phyloP scores from a whole-genome alignment of 1,139 yeast genomes.

The Sugiyamaella japonica region DNA sequence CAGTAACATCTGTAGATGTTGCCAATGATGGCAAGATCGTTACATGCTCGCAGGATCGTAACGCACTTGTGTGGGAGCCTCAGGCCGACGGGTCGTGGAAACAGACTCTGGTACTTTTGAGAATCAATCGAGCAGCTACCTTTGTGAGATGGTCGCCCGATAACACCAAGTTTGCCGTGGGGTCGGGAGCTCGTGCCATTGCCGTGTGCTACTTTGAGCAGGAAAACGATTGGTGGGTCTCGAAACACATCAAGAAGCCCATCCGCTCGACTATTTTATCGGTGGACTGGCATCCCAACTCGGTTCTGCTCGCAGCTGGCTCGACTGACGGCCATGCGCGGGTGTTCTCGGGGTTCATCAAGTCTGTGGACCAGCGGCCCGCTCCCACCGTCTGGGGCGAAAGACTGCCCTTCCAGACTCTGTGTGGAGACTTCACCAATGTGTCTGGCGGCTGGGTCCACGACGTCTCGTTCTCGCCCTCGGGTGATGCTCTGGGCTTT shows the following conservation, averaged over 20 bases:
- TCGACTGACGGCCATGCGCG: conserved; percentile 95
- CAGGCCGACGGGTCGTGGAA: conserved; percentile 60
- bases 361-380: conserved; percentile 86
- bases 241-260: conserved; percentile 93
- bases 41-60: conserved; percentile 97
- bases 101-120: conserved; percentile 87
- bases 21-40: conserved; percentile 87
- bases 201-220: conserved; percentile 95
- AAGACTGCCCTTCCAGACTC: conserved; percentile 90
- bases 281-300: conserved; percentile 93
- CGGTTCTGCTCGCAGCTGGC: conserved; percentile 84
- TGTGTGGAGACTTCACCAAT: conserved; percentile 80
- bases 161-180: conserved; percentile 94
- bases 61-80: conserved; percentile 95
- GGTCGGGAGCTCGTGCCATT: conserved; percentile 90
- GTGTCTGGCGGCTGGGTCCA: conserved; percentile 90
- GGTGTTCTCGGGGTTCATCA: conserved; percentile 89
- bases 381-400: conserved; percentile 87
- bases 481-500: conserved; percentile 75
- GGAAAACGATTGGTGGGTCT: conserved; percentile 99
- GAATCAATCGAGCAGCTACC: conserved; percentile 95
- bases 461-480: conserved; percentile 82
- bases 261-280: conserved; percentile 82
- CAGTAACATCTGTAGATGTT: conserved; percentile 92
- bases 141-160: conserved; percentile 91